Base-by-base conservation (phyloP, 2,329 filamentous ascomycete species). In the Fusarium camptoceras region DNA sequence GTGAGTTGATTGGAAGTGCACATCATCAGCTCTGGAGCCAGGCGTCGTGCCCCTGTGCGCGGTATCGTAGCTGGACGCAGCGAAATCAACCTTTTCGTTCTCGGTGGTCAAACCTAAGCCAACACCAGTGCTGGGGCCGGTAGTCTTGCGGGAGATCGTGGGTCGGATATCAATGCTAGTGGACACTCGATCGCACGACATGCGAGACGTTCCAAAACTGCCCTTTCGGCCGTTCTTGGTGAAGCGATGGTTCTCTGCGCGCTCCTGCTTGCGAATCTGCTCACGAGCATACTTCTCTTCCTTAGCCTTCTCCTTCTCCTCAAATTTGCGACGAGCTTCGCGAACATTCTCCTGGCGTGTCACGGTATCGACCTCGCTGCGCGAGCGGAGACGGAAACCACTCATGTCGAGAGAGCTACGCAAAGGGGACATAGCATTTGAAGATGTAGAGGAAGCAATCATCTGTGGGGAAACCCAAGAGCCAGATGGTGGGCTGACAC, bases 251-350 rank as follows among this genome's bases (percentile, higher is more conserved):
- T 81, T 83, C 59, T 87, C 85, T n/a, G 83, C 83, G 48, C 87
- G 87, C 75, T 90, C 88, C 37, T 85, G 83, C 64, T 86, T 88
- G 67, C 83, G 83, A 60, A 86, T 83, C 80, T 89, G 84, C 70
- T 89, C 86, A 15, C 85, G 85, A 18, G 86, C 87, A 50, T 87
- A 87, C 74, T 89, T 90, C 75, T 89, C 88, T 37, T 89, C 85
- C 78, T 91, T 90, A 55, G 81, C 81, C 18, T 83, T 83, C 76
- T 91, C 88, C 75, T 86, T 88, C 75, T 88, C 86, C 74, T 89
- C 84, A 66, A 90, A 91, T 73, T 87, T 88, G 72, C 87, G 86
- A 55, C 89, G 87, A 6, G 88, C 88, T 73, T 86, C 85, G 46
- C 86, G 84, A 34, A 91, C 86, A 43, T 88, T 86, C 65, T 89